phyloP scores from a whole-genome alignment of 305 asterid genomes.

The Stenogyne calaminthoides region DNA sequence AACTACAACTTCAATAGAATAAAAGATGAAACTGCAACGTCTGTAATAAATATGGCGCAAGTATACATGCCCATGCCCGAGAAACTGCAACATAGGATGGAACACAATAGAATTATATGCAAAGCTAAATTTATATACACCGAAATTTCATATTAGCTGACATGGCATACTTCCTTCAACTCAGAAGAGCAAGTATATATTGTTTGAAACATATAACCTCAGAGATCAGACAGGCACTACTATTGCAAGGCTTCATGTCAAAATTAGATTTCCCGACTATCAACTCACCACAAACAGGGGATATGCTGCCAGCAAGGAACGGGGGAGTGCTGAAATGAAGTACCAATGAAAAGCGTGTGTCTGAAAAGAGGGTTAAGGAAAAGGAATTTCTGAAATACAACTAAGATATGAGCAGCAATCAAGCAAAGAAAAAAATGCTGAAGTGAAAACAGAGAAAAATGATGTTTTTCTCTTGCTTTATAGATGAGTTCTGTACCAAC shows the following conservation, averaged over 20 bases:
- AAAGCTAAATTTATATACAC: not conserved
- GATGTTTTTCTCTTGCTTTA: slow-evolving; percentile 8
- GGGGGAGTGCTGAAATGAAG: slow-evolving; percentile 98
- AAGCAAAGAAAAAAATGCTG: not conserved
- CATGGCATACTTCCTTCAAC: slow-evolving; percentile 9
- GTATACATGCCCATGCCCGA: not conserved
- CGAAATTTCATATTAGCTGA: not conserved
- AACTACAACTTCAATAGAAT: not conserved
- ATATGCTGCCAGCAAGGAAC: slow-evolving; percentile 86
- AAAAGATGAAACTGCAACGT: slow-evolving; percentile 13
- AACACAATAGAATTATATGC: not conserved
- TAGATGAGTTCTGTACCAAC: not conserved
- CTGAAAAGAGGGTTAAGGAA: slow-evolving; percentile 53
- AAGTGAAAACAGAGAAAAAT: slow-evolving; percentile 16
- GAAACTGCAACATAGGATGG: slow-evolving; percentile 1
- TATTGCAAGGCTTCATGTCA: slow-evolving; percentile 12
- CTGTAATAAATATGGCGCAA: not conserved
- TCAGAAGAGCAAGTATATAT: not conserved
- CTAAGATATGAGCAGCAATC: slow-evolving; percentile 4
- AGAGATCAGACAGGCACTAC: slow-evolving; percentile 1
- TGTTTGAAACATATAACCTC: slow-evolving; percentile 17
- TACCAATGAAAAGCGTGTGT: slow-evolving; percentile 95
- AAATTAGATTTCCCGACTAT: not conserved
- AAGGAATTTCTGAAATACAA: slow-evolving; percentile 23
- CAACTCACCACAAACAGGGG: slow-evolving; percentile 89